Base-by-base conservation (phyloP, 306 rosid genomes). In the Cucumis melo region DNA sequence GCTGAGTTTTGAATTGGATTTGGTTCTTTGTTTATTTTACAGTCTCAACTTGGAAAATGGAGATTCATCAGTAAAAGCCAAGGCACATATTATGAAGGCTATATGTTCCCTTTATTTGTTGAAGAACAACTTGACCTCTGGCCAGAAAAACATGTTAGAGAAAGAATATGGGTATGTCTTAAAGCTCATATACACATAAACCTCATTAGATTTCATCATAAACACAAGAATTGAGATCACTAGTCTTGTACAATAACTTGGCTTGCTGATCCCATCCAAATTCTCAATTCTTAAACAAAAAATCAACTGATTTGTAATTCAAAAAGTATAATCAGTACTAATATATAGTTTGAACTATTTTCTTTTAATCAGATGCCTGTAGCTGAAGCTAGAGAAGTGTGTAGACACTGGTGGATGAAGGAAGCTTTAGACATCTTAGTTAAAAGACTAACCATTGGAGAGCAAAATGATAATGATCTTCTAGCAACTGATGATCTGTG, bases 351-450 rank as follows among this genome's bases (percentile, higher is more conserved):
- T 29, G 78, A 39, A 75, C 20, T 24, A 38, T 5, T 20, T 21
- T 38, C 1, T 36, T n/a, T 10, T 4, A 14, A 12, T 44, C 75
- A 93, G 98, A 88, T 94, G 99, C 86, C 67, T 58, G 92, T 85
- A 14, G 79, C 70, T 3, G 85, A 88, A 83, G 99, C 99, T 1
- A 87, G 87, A 87, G 96, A 90, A 81, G 97, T 83, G 44, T 94
- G 99, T 66, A 91, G 88, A 71, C 99, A 94, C 77, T 88, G 93
- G 97, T 94, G 99, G 99, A 94, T 94, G 99, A 90, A 94, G 80
- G 98, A 94, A 82, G 99, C 99, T 44, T 84, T 94, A 44, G 96
- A 94, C 80, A 84, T 83, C 78, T 88, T 94, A 83, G 93, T 94
- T 34, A 82, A 90, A 75, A 66, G 98, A 79, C 83, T 87, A 32